Percentiles rank a stretch among this genome's conserved stretches.
These are phyloP conservation scores for Bacterosira constricta DNA, from an alignment of 108 stramenopile genomes.

Conservation along the genomic window DNA sequence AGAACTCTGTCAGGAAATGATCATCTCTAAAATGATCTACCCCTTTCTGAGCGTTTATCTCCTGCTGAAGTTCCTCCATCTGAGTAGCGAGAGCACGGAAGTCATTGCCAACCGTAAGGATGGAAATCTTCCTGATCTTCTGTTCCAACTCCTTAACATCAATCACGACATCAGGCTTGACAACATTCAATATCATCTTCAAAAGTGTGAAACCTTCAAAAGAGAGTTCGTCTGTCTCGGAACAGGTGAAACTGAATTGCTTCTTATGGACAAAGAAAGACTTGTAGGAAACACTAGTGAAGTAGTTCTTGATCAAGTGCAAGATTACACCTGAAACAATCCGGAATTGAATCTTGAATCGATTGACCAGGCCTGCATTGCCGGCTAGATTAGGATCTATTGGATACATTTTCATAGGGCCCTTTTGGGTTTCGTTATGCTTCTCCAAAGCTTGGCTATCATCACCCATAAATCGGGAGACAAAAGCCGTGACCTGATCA, in stretches of 20 bases:
- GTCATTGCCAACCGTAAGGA: too few relatives aligned
- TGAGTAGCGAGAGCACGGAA: too few relatives aligned
- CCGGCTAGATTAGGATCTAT: neutral
- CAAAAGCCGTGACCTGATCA: neutral
- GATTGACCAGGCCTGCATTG: neutral
- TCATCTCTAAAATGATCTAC: too few relatives aligned
- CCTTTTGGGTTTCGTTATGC: too few relatives aligned
- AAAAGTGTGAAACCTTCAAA: conserved; percentile 8
- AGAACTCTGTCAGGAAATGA: too few relatives aligned
- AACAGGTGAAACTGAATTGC: neutral
- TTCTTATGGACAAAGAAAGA: neutral
- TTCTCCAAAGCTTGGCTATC: neutral
- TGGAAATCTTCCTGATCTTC: too few relatives aligned
- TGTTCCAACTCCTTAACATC: too few relatives aligned
- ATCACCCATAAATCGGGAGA: neutral
- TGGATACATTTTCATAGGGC: too few relatives aligned
- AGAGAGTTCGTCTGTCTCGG: neutral
- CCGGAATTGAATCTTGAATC: neutral
- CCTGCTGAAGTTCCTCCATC: too few relatives aligned
- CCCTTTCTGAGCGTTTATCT: too few relatives aligned
- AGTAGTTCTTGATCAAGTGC: neutral
- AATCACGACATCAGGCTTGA: conserved; percentile 10
- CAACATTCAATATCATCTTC: neutral
- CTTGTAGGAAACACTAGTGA: neutral
- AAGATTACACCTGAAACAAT: neutral